Evolutionary conservation across 129 eudicot species (phyloP).

Genomic region (Solidago caesia): DNA sequence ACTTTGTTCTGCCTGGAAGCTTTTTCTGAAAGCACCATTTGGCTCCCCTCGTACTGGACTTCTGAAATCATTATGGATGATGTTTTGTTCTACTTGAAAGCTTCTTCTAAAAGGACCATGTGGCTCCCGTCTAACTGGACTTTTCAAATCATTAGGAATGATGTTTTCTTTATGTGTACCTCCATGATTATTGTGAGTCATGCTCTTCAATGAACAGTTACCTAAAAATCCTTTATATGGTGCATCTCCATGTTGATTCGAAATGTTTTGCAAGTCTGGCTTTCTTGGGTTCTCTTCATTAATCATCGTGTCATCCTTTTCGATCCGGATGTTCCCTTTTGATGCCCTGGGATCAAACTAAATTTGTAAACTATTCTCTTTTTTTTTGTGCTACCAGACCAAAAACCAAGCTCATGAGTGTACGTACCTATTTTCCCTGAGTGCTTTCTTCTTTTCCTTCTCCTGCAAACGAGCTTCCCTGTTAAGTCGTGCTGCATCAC

Average conservation of each 20-base stretch:
- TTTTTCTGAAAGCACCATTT: conserved; percentile 11
- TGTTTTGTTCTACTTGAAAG: background rate
- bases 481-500: conserved; percentile 53
- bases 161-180: conserved; percentile 14
- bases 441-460: conserved; percentile 47
- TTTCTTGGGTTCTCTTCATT: background rate
- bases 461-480: conserved; percentile 71
- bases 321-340: conserved; percentile 33
- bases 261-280: background rate
- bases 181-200: conserved; percentile 14
- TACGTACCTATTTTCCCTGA: conserved; percentile 53
- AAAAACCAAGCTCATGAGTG: background rate
- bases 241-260: conserved; percentile 24
- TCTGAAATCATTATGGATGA: no score
- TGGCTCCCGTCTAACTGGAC: background rate
- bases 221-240: background rate
- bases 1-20: conserved; percentile 4
- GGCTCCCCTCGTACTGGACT: background rate
- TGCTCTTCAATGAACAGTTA: conserved; percentile 17
- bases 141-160: conserved; percentile 3
- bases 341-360: conserved; percentile 34
- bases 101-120: conserved; percentile 4
- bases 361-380: background rate
- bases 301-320: conserved; percentile 5
- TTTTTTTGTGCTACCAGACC: background rate